These are phyloP conservation scores for Lagerstroemia speciosa DNA, from an alignment of 345 rosid species.

Conservation along the genomic window DNA sequence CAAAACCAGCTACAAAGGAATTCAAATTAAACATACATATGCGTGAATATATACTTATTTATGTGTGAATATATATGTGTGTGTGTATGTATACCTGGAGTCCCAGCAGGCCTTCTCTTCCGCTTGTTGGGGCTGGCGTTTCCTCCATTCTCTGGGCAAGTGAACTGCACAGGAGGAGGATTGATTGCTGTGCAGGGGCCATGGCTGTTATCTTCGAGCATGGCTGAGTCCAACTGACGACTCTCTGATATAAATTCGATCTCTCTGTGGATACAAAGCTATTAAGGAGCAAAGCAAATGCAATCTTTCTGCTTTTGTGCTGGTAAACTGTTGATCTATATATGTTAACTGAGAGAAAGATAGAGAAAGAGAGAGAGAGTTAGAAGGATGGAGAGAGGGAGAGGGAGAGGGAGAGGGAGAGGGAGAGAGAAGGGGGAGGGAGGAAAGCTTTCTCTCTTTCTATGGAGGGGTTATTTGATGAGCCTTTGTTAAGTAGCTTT, in stretches of 20 bases:
- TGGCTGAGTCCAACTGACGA: no score
- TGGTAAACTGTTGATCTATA: background rate
- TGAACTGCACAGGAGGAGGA: constrained; percentile 32
- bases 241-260: background rate
- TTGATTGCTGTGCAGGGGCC: background rate
- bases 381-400: no score
- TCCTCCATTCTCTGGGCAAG: constrained; percentile 14
- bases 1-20: no score
- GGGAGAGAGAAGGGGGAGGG: background rate
- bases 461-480: no score
- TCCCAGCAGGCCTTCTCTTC: constrained; percentile 80
- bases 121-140: constrained; percentile 33
- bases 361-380: background rate
- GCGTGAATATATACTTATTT: no score
- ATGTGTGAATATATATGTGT: background rate
- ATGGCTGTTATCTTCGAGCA: constrained; percentile 8
- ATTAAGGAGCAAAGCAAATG: background rate
- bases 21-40: no score
- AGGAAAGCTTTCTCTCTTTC: constrained; percentile 1
- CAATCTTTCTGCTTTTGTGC: no score
- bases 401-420: background rate
- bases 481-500: no score
- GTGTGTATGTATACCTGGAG: constrained; percentile 47
- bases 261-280: background rate
- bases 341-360: background rate